phyloP scores from a whole-genome alignment of 768 basidiomycete species.

The Steccherinum ochraceum region DNA sequence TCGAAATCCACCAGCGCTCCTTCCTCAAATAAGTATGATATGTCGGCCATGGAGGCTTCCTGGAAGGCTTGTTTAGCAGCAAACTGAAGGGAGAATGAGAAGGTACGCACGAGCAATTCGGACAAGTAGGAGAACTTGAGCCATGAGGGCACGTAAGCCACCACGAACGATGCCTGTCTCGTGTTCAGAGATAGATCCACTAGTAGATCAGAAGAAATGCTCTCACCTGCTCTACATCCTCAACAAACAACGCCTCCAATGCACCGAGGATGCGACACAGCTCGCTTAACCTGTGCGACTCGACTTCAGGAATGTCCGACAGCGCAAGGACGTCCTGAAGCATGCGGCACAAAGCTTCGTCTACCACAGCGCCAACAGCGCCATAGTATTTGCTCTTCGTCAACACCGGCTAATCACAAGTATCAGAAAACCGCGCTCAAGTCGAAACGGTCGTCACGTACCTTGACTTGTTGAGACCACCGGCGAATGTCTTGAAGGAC shows the following conservation, averaged over 20 bases:
- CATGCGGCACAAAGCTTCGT: slow-evolving; percentile 60
- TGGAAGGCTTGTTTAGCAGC: slow-evolving; percentile 22
- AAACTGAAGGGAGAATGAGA: not conserved
- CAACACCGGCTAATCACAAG: slow-evolving; percentile 47
- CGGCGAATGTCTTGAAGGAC: slow-evolving; percentile 58
- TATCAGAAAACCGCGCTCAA: not conserved
- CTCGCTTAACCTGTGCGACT: slow-evolving; percentile 79
- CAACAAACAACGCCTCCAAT: slow-evolving; percentile 75
- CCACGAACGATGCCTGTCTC: slow-evolving; percentile 62
- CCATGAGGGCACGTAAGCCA: slow-evolving; percentile 88
- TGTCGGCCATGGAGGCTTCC: slow-evolving; percentile 91
- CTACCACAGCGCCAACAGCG: slow-evolving; percentile 64
- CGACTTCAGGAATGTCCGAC: slow-evolving; percentile 81
- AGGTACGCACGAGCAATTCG: slow-evolving; percentile 65
- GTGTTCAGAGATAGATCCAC: slow-evolving; percentile 2
- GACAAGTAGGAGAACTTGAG: slow-evolving; percentile 92
- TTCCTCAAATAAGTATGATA: slow-evolving; percentile 87
- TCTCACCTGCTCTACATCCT: slow-evolving; percentile 52
- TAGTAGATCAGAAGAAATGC: not conserved
- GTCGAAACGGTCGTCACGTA: slow-evolving; percentile 20
- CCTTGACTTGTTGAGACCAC: slow-evolving; percentile 68
- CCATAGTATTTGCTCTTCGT: slow-evolving; percentile 67
- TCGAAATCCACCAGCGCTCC: slow-evolving; percentile 89
- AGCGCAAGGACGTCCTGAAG: slow-evolving; percentile 69
- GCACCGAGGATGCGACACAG: slow-evolving; percentile 74